Percentiles rank a stretch among this genome's conserved stretches.
phyloP scores from a whole-genome alignment of 2,329 filamentous ascomycete genomes.

The Hypoxylon sp. region DNA sequence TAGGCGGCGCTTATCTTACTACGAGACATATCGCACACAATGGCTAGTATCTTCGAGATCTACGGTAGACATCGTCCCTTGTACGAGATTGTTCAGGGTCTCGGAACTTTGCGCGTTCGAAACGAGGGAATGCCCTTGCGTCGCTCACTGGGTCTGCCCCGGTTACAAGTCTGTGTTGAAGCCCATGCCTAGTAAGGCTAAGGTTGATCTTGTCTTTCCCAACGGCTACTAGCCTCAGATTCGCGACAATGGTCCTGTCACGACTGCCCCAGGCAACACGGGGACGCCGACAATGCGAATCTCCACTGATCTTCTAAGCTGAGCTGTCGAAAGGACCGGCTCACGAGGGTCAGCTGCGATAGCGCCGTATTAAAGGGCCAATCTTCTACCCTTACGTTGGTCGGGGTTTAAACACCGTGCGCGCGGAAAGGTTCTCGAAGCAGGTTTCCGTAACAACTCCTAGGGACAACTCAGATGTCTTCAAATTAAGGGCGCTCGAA shows the following conservation, averaged over 20 bases:
- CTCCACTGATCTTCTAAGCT: conserved; percentile 38
- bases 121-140: conserved; percentile 36
- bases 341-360: conserved; percentile 23
- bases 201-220: conserved; percentile 13
- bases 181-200: conserved; percentile 17
- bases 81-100: conserved; percentile 15
- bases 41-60: conserved; percentile 7
- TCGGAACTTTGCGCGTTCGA: conserved; percentile 23
- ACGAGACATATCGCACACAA: conserved; percentile 10
- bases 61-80: background rate
- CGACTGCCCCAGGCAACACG: conserved; percentile 4
- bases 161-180: conserved; percentile 19
- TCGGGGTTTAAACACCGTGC: conserved; percentile 4
- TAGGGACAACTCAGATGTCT: background rate
- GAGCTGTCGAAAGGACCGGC: conserved; percentile 19
- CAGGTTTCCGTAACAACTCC: background rate
- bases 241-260: background rate
- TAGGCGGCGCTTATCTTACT: conserved; percentile 7
- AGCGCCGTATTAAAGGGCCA: conserved; percentile 13
- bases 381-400: conserved; percentile 13
- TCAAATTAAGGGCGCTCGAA: conserved; percentile 8
- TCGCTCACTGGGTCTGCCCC: conserved; percentile 14
- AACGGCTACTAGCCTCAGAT: background rate
- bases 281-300: conserved; percentile 17
- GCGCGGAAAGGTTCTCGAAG: background rate